phyloP scores from a whole-genome alignment of 805 yeast species.

The Kuraishia ogatae region DNA sequence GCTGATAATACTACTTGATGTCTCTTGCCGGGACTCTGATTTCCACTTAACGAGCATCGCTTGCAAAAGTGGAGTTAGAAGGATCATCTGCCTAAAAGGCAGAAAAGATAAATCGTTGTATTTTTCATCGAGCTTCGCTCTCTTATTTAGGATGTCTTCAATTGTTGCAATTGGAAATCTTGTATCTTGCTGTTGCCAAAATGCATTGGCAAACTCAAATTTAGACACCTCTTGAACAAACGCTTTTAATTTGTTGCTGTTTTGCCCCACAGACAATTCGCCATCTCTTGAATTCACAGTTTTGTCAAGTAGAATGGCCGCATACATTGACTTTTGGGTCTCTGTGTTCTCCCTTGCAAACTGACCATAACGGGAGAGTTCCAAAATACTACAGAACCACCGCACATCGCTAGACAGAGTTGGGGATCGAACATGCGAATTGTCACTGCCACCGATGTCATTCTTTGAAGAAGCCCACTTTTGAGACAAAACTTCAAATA shows the following conservation, averaged over 20 bases:
- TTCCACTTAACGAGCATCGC: slow-evolving; percentile 58
- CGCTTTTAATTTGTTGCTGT: neutral
- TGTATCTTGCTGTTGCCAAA: slow-evolving; percentile 59
- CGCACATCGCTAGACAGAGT: slow-evolving; percentile 2
- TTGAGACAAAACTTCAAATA: slow-evolving; percentile 21
- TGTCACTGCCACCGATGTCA: neutral
- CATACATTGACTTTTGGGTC: slow-evolving; percentile 41
- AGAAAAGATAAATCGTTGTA: neutral
- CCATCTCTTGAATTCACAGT: slow-evolving; percentile 17
- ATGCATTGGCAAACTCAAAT: slow-evolving; percentile 46
- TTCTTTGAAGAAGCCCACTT: neutral
- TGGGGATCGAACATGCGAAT: neutral
- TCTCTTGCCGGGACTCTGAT: slow-evolving; percentile 60
- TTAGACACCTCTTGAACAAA: slow-evolving; percentile 19
- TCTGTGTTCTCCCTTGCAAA: slow-evolving; percentile 28
- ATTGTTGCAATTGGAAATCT: slow-evolving; percentile 39
- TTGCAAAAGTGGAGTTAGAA: slow-evolving; percentile 21
- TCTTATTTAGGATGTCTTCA: neutral
- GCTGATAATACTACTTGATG: slow-evolving; percentile 47
- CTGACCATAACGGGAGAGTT: slow-evolving; percentile 32
- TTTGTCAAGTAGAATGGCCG: slow-evolving; percentile 35
- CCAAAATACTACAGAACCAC: slow-evolving; percentile 23
- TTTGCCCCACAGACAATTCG: neutral
- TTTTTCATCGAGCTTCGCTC: neutral
- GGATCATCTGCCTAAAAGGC: slow-evolving; percentile 11